These are phyloP conservation scores for Paecilomyces dactylethromorphus DNA, from an alignment of 2,329 filamentous ascomycete genomes.

Conservation along the genomic window DNA sequence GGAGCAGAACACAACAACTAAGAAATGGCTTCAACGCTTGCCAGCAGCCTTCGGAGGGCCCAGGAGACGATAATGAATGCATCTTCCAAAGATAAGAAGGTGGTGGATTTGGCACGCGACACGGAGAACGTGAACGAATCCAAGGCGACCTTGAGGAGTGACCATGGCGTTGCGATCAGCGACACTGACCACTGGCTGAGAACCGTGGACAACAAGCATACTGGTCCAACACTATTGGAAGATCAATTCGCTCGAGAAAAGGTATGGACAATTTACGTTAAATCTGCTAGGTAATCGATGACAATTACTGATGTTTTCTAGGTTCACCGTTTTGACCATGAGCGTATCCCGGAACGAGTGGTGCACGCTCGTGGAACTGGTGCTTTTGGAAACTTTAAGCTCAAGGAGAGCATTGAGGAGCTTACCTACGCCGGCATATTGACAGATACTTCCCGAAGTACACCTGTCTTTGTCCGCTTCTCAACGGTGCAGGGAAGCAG, in stretches of 20 bases:
- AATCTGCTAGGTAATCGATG: background rate
- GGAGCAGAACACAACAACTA: background rate
- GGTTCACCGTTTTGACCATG: slow-evolving; percentile 65
- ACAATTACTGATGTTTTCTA: slow-evolving; percentile 10
- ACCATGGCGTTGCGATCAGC: slow-evolving; percentile 67
- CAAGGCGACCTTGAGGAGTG: slow-evolving; percentile 61
- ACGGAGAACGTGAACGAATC: slow-evolving; percentile 51
- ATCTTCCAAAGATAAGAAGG: slow-evolving; percentile 42
- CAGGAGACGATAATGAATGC: slow-evolving; percentile 19
- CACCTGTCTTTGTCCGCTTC: slow-evolving; percentile 63
- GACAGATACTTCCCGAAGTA: slow-evolving; percentile 61
- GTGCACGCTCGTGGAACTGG: slow-evolving; percentile 61
- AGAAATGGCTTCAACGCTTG: slow-evolving; percentile 19
- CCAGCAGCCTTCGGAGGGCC: slow-evolving; percentile 22
- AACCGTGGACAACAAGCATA: slow-evolving; percentile 54
- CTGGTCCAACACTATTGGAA: slow-evolving; percentile 63
- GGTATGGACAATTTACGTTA: slow-evolving; percentile 35
- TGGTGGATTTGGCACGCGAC: slow-evolving; percentile 53
- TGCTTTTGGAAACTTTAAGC: slow-evolving; percentile 61
- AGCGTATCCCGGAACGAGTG: slow-evolving; percentile 62
- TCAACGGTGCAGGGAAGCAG: slow-evolving; percentile 70
- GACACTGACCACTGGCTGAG: slow-evolving; percentile 75
- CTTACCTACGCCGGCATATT: slow-evolving; percentile 59
- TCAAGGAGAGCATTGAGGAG: slow-evolving; percentile 57
- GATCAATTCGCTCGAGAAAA: slow-evolving; percentile 69